A percentile compares a stretch with the other conserved stretches of the same genome.
These are phyloP conservation scores for Apiospora saccharicola DNA, from an alignment of 2,329 filamentous ascomycete genomes.

Conservation along the genomic window DNA sequence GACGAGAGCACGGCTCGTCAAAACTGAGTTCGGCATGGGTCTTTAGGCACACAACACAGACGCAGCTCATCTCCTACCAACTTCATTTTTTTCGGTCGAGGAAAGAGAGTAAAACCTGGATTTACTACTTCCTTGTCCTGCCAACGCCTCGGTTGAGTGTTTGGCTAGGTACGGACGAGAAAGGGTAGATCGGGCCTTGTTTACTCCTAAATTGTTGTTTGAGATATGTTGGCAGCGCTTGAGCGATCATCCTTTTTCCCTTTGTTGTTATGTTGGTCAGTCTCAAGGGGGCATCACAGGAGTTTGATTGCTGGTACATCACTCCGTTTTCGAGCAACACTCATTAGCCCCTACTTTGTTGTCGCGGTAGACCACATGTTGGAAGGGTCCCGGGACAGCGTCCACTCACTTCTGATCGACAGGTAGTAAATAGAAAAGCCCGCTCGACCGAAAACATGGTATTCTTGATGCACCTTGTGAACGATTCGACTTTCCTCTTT, in stretches of 20 bases:
- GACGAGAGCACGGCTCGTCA: too few species aligned
- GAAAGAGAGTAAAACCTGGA: constrained; percentile 4
- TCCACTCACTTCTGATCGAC: background rate
- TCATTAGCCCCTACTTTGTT: background rate
- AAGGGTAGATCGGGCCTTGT: background rate
- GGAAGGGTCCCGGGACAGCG: background rate
- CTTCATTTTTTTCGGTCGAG: background rate
- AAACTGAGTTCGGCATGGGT: background rate
- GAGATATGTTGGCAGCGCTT: constrained; percentile 12
- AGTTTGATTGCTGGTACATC: background rate
- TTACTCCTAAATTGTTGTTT: background rate
- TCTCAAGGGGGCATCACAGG: background rate
- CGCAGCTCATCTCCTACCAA: background rate
- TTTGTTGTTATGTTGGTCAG: background rate
- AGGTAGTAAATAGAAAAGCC: constrained; percentile 12
- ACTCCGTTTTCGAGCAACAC: background rate
- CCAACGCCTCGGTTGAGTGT: constrained; percentile 7
- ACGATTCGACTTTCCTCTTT: too few species aligned
- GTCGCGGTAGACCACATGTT: background rate
- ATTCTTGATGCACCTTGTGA: background rate
- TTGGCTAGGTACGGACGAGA: background rate
- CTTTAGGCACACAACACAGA: background rate
- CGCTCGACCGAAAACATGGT: background rate
- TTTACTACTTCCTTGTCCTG: background rate
- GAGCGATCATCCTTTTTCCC: background rate